Base-by-base conservation (phyloP, 2,329 filamentous ascomycete genomes). In the Phialophora verrucosa region DNA sequence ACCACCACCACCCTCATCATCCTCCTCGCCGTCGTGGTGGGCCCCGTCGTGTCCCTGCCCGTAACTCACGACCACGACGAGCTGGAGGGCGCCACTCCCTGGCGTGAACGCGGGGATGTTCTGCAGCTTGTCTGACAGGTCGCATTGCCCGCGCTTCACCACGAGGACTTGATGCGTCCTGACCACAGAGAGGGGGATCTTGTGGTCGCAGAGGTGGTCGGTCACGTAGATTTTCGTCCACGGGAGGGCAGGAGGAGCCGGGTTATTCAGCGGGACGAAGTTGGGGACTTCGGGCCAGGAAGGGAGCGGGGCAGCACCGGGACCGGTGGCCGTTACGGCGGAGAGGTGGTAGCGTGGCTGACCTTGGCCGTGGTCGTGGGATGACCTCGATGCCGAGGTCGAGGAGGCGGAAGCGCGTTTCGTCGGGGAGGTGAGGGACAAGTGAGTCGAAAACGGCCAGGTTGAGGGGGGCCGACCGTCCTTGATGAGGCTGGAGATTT, bases 51-150 rank as follows among this genome's bases (percentile, higher is more conserved):
- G 53, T 47, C 6, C 29, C 54, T 86, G 84, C 2, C 87, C 85
- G 62, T 85, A 86, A 17, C 84, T 88, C 4, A 97, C 86, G 0
- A 97, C 80, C 51, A 98, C 81, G 31, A 98, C 92, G 3, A 98
- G 84, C 76, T 96, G 91, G 20, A 98, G 81, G 0, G 88, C 83
- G 2, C 78, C 76, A 0, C 82, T 76, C 0, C 83, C 82, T 0
- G 91, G 88, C 1, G 88, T 83, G 75, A 89, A 94, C 10, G 87
- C 86, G 0, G 94, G 93, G n/a, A 98, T 93, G 70, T 92, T 93
- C 59, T 85, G 83, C 0, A 98, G 80, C 77, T 99, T 99, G 31
- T 90, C 81, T 42, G 87, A 89, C 77, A 98, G 98, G 27, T 86
- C 90, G 80, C 95, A 99, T 0, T 87, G 88, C 47, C 95, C 94